phyloP scores from a whole-genome alignment of 2,329 filamentous ascomycete species.

The Chaetomium olivaceum region DNA sequence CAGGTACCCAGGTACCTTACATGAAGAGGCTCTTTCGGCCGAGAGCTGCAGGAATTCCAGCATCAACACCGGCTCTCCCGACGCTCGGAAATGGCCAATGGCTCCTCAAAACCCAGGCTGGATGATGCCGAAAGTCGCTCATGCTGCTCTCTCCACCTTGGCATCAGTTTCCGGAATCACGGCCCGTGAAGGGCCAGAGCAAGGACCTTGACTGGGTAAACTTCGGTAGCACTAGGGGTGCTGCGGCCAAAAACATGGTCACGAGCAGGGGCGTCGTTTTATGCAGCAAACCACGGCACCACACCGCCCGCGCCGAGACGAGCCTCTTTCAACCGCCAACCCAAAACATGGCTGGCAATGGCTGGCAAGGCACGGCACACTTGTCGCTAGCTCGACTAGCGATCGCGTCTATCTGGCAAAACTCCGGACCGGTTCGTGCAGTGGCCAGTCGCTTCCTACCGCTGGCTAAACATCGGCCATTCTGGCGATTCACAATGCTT shows the following conservation, averaged over 20 bases:
- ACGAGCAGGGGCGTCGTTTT: slow-evolving; percentile 8
- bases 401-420: slow-evolving; percentile 16
- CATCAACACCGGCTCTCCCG: neutral
- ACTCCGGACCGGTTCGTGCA: neutral
- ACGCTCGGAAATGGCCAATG: neutral
- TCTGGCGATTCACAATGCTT: slow-evolving; percentile 27
- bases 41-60: slow-evolving; percentile 20
- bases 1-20: slow-evolving; percentile 21
- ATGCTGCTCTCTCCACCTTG: slow-evolving; percentile 15
- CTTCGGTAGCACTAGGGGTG: slow-evolving; percentile 23
- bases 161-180: slow-evolving; percentile 21
- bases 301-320: slow-evolving; percentile 28
- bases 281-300: slow-evolving; percentile 21
- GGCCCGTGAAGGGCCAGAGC: slow-evolving; percentile 24
- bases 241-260: slow-evolving; percentile 12
- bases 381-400: slow-evolving; percentile 2
- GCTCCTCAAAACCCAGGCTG: neutral
- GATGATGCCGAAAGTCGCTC: slow-evolving; percentile 8
- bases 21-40: slow-evolving; percentile 16
- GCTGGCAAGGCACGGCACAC: slow-evolving; percentile 1
- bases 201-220: slow-evolving; percentile 28
- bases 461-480: slow-evolving; percentile 29
- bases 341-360: neutral
- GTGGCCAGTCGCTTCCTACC: slow-evolving; percentile 1
- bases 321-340: slow-evolving; percentile 24